Evolutionary conservation across 2,329 filamentous ascomycete species (phyloP).

Genomic region (Ophiostoma fasciatum): DNA sequence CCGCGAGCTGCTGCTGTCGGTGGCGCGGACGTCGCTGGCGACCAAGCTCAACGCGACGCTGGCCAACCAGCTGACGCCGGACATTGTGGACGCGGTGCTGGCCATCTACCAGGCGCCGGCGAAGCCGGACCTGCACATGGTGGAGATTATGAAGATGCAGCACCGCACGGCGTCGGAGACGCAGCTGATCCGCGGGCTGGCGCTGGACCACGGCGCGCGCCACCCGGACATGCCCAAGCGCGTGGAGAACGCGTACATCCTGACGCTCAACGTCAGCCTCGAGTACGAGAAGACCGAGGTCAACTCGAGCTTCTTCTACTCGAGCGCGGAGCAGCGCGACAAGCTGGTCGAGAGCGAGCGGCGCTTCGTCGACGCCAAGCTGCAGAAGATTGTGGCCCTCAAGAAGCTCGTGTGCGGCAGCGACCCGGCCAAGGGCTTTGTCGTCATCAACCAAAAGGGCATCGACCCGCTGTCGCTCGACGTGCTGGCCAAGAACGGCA

Average conservation of each 20-base stretch:
- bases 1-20: constrained; percentile 81
- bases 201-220: constrained; percentile 85
- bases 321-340: constrained; percentile 86
- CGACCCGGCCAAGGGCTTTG: constrained; percentile 88
- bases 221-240: constrained; percentile 98
- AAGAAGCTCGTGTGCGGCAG: constrained; percentile 96
- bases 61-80: constrained; percentile 80
- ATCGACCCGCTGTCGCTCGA: constrained; percentile 94
- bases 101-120: constrained; percentile 78
- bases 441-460: constrained; percentile 98
- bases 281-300: constrained; percentile 99
- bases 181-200: constrained; percentile 83
- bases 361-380: constrained; percentile 86
- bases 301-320: constrained; percentile 98
- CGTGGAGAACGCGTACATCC: constrained; percentile 86
- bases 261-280: constrained; percentile 89
- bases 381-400: constrained; percentile 92
- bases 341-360: constrained; percentile 97
- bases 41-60: constrained; percentile 88
- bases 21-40: constrained; percentile 84
- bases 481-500: constrained; percentile 94
- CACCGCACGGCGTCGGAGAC: constrained; percentile 93
- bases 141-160: constrained; percentile 99
- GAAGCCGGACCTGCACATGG: constrained; percentile 97
- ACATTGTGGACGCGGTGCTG: constrained; percentile 91